A percentile compares a stretch with the other conserved stretches of the same genome.
Evolutionary conservation across 1,139 yeast genomes (phyloP).

Genomic region (Pichia sp.): DNA sequence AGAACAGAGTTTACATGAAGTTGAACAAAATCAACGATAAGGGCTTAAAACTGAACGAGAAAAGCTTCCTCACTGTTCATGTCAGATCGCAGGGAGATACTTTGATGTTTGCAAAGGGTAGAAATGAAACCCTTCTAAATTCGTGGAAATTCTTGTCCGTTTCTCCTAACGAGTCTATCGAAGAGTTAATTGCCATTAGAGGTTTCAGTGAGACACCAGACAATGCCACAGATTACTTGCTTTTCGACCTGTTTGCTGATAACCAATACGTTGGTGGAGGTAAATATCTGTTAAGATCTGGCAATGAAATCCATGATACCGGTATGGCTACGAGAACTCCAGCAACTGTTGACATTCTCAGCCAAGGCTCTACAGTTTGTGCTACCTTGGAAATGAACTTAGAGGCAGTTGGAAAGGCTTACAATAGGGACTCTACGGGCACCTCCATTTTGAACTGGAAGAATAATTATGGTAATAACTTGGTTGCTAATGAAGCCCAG

Average conservation of each 20-base stretch:
- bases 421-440: slow-evolving; percentile 53
- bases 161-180: slow-evolving; percentile 49
- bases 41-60: slow-evolving; percentile 31
- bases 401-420: slow-evolving; percentile 64
- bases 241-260: slow-evolving; percentile 55
- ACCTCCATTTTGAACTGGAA: slow-evolving; percentile 54
- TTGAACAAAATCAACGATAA: slow-evolving; percentile 42
- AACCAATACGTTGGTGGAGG: slow-evolving; percentile 54
- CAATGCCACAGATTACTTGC: slow-evolving; percentile 39
- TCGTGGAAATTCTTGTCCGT: slow-evolving; percentile 75
- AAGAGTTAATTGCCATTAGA: slow-evolving; percentile 34
- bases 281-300: slow-evolving; percentile 31
- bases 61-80: slow-evolving; percentile 28
- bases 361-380: slow-evolving; percentile 28
- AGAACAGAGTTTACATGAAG: slow-evolving; percentile 54
- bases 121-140: slow-evolving; percentile 48
- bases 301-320: slow-evolving; percentile 18
- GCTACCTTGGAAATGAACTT: slow-evolving; percentile 54
- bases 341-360: slow-evolving; percentile 19
- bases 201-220: slow-evolving; percentile 32
- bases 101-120: slow-evolving; percentile 57
- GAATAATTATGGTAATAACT: slow-evolving; percentile 32
- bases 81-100: slow-evolving; percentile 39
- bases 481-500: slow-evolving; percentile 18
- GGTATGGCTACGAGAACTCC: slow-evolving; percentile 20